Evolutionary conservation across 2,329 filamentous ascomycete species (phyloP).

Genomic region (Monosporascus ibericus): DNA sequence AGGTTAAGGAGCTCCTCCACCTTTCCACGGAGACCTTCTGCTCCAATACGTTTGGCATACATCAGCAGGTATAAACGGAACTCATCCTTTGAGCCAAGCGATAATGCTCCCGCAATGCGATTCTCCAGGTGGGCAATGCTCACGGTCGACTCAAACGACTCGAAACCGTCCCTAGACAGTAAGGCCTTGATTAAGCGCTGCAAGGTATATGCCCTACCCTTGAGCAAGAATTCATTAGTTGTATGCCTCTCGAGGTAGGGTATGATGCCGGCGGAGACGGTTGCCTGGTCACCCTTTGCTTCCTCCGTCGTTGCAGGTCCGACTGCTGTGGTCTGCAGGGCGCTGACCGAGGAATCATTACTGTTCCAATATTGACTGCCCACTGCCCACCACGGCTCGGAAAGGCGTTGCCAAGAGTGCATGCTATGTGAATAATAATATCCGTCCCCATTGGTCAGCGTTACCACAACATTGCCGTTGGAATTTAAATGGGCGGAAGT

Average conservation of each 20-base stretch:
- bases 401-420: constrained; percentile 92
- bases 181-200: constrained; percentile 87
- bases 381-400: constrained; percentile 96
- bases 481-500: constrained; percentile 90
- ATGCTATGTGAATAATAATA: constrained; percentile 82
- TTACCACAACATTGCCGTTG: constrained; percentile 79
- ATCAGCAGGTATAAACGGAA: constrained; percentile 94
- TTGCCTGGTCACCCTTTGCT: constrained; percentile 41
- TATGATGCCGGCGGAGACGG: constrained; percentile 84
- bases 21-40: constrained; percentile 79
- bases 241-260: constrained; percentile 91
- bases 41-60: constrained; percentile 93
- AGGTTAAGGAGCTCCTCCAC: constrained; percentile 87
- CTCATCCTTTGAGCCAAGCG: constrained; percentile 81
- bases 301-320: constrained; percentile 48
- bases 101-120: constrained; percentile 80
- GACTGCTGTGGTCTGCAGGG: constrained; percentile 66
- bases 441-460: constrained; percentile 88
- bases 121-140: constrained; percentile 96
- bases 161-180: constrained; percentile 82
- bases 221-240: constrained; percentile 84
- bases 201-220: constrained; percentile 84
- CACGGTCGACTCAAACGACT: constrained; percentile 83
- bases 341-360: constrained; percentile 81
- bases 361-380: constrained; percentile 99